Conservation (phyloP, 2,329 filamentous ascomycete species). For the Monosporascus sp. region DNA sequence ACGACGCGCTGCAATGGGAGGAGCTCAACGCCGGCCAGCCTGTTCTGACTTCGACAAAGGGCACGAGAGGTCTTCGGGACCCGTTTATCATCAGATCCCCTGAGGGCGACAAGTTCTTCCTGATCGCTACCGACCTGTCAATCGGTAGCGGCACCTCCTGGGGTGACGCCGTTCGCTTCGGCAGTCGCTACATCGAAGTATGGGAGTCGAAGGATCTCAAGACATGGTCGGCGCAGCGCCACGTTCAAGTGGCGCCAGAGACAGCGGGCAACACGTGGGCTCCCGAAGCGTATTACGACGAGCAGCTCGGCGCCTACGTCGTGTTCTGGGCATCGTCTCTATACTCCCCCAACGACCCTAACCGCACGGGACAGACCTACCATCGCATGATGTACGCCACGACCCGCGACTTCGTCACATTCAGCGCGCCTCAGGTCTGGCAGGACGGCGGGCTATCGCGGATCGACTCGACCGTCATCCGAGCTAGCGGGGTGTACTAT, state of each 20-base stretch:
- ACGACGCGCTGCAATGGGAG: conserved; percentile 45
- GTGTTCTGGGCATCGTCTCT: conserved; percentile 45
- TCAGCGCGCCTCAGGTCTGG: conserved; percentile 42
- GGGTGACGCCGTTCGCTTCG: conserved; percentile 39
- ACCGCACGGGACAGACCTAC: conserved; percentile 38
- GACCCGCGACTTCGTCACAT: conserved; percentile 45
- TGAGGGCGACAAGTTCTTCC: conserved; percentile 45
- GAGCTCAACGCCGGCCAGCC: conserved; percentile 44
- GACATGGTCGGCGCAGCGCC: conserved; percentile 46
- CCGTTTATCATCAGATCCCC: conserved; percentile 47
- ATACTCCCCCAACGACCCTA: conserved; percentile 34
- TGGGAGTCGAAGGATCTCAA: conserved; percentile 48
- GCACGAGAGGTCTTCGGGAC: conserved; percentile 46
- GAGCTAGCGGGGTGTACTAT: conserved; percentile 37
- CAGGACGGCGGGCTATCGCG: conserved; percentile 46
- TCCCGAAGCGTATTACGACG: conserved; percentile 46
- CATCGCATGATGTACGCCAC: conserved; percentile 49
- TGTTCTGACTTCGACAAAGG: conserved; percentile 38
- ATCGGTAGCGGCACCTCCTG: conserved; percentile 50
- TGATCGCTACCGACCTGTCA: conserved; percentile 48
- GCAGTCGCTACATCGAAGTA: conserved; percentile 46
- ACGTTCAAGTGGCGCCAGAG: conserved; percentile 41
- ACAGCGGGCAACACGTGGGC: conserved; percentile 51
- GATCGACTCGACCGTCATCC: conserved; percentile 48
- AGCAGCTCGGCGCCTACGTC: conserved; percentile 34